Base-by-base conservation (phyloP, 345 rosid genomes). In the Eucalyptus polybractea region DNA sequence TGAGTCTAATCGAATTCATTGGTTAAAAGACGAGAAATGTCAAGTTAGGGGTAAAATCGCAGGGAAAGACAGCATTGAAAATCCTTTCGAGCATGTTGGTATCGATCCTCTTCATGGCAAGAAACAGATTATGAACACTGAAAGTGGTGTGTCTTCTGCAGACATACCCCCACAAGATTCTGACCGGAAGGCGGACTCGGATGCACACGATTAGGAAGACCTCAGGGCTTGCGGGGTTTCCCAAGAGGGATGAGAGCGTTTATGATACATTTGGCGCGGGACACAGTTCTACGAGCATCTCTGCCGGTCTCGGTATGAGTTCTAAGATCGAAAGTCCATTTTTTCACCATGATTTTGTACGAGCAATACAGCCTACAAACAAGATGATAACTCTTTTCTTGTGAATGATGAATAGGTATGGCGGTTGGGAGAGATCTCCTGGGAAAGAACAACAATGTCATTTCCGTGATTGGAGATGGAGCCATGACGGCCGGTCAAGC, bases 401-500 rank as follows among this genome's bases (percentile, higher is more conserved):
- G 89, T 72, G 81, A 40, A 50, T 69, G 58, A 13, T 17, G 44
- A 2, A 40, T 19, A 95, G 97, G 96, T 31, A 95, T 95, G 97
- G 97, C 97, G 10, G 95, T 95, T n/a, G 97, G 89, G 17, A 92
- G 96, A 88, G 97, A 95, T 87, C 89, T 95, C 42, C 87, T 94
- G 25, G 94, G 94, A 76, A 95, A 93, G 90, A 92, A 90, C 16
- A 95, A 95, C 90, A 90, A 92, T 81, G 97, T 95, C n/a, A 91
- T 95, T 50, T 91, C 97, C 6, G 96, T 95, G 91, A 95, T 95
- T 60, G 97, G 97, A 89, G 97, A 95, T 89, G 97, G 97, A 86
- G 96, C 97, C 86, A 95, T 95, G 97, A 95, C 96, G 31, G 97
- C 96, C 40, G 97, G 97, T 58, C 96, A 95, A 88, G 97, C 97